Base-by-base conservation (phyloP, 345 rosid species). In the Heritiera fomes region DNA sequence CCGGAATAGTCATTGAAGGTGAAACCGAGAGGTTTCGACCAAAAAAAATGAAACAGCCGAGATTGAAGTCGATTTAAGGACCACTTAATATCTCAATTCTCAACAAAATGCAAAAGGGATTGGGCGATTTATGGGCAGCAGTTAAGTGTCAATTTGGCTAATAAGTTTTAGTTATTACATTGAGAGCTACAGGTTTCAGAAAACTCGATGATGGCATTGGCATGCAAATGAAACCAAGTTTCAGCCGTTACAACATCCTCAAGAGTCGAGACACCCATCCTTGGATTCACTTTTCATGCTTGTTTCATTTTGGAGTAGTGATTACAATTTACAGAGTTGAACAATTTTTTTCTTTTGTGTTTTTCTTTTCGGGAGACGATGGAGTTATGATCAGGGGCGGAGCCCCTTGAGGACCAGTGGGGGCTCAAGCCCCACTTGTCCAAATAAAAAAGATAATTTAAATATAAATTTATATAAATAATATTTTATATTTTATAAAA, bases 61-160 rank as follows among this genome's bases (percentile, higher is more conserved):
- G 58, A 34, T 69, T 1, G 45, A 18, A 70, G 14, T 53, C 68
- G 40, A 56, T 30, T 32, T 15, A 17, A 62, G 77, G 78, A 73
- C 83, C 79, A 70, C 59, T 76, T 66, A n/a, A 41, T 7, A 17
- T 65, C 49, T 8, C 47, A 49, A 49, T 49, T 13, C 53, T 12
- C 53, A 65, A 18, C 47, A 38, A 65, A 63, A 40, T 17, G 46
- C 12, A 65, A 40, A 40, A 65, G 47, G 70, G 8, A 3, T 12
- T 30, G 45, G 14, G 34, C 43, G 3, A 34, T 34, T 32, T n/a
- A 46, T 30, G 11, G 5, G 46, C 0, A 18, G 30, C 49, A 32
- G 46, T 10, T 34, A 3, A 8, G 15, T 52, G 49, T 58, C 32
- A 55, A 23, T 74, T 74, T n/a, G 30, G 71, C 11, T 8, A 41